Base-by-base conservation (phyloP, 2,329 filamentous ascomycete genomes). In the Nectriaceae sp. region DNA sequence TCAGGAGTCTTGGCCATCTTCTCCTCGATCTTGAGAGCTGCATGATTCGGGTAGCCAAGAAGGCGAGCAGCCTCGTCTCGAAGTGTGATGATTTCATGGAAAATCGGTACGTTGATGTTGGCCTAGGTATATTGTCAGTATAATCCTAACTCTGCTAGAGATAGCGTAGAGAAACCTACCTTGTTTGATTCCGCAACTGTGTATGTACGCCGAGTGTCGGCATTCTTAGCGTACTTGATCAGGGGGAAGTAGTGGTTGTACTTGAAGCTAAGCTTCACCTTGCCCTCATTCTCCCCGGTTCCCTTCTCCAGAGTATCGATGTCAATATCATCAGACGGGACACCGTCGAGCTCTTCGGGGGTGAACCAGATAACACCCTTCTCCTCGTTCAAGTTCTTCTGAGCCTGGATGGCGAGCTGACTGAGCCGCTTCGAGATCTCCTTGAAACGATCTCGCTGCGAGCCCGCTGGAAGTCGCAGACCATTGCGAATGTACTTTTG, bases 1-100 rank as follows among this genome's bases (percentile, higher is more conserved):
- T 83, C 78, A 2, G 87, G 79, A 1, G 79, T 84, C 76, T 92
- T 91, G 40, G 89, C 88, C 89, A 94, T 94, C 78, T 91, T 93
- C 61, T 89, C 84, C 63, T 91, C 88, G 33, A 94, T 86, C 40
- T 82, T 76, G 67, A 91, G 85, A 40, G 84, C 80, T 16, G 89
- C 89, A 65, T 93, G 88, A 63, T 90, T 84, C 5, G 82, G 78
- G 67, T 91, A 94, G 11, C 88, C 88, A 1, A 93, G 76, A 40
- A 93, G 76, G 43, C 87, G 82, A 11, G 89, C 90, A 16, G 84
- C 86, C 67, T 93, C 88, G 59, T 93, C 88, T 10, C 90, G 84
- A 21, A 93, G 80, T 11, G 85, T 70, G 43, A 94, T 78, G 22
- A 88, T 82, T 64, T 92, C 88, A 55, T 81, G 83, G 76, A 94